Conservation (phyloP, 176 grass and related monocot species). For the Hordeum vulgare region MorexV3_pseudomolecules_assembly NC_058519.1:654758905-654759404, state of each 20-base stretch:
- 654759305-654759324: background rate
- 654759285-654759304: background rate
- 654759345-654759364: background rate
- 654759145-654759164: slow-evolving; percentile 2
- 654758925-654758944: slow-evolving; percentile 11
- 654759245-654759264: background rate
- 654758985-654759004: background rate
- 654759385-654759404: background rate
- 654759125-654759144: background rate
- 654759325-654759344: background rate
- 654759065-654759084: background rate
- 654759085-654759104: slow-evolving; percentile 6
- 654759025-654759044: background rate
- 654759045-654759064: background rate
- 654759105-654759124: background rate
- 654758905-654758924: background rate
- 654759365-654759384: background rate
- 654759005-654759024: background rate
- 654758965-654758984: background rate
- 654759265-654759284: slow-evolving; percentile 2
- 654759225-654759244: background rate
- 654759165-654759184: background rate
- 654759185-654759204: background rate
- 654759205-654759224: background rate
- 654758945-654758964: slow-evolving; percentile 14